Base-by-base conservation (phyloP, 345 rosid species). In the Carallia brachiata region DNA sequence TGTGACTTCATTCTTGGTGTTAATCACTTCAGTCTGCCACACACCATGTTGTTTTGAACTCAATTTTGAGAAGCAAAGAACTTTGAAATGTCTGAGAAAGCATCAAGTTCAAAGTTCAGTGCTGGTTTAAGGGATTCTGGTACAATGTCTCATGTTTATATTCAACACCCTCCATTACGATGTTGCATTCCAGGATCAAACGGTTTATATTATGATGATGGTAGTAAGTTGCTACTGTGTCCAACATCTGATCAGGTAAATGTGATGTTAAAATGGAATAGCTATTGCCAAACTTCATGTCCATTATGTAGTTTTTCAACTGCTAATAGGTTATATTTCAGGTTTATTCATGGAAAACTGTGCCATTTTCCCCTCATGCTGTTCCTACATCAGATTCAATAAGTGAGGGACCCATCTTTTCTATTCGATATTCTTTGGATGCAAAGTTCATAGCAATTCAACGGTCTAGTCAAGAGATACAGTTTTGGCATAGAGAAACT, bases 201-300 rank as follows among this genome's bases (percentile, higher is more conserved):
- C 69, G 88, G 90, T 66, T 85, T 90, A 67, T 89, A 83, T 84
- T 96, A 92, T 74, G 99, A 96, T 76, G 98, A 96, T 79, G 97
- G 90, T 71, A 88, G 82, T 82, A 92, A 87, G 83, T 71, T 89
- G 76, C 83, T 92, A 27, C 78, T 90, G 54, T 79, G 86, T 52
- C 77, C 87, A 56, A 82, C 91, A 53, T 80, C 87, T 70, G 77
- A 78, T 81, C 89, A 90, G 97, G 98, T 90, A 72, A 23, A 55
- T 17, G 4, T 23, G 52, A 47, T 39, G 27, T 66, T 75, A 58
- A 66, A 72, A 39, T 73, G 68, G 28, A 54, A 50, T 37, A 27
- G 34, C 61, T 44, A 2, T 62, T 13, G 31, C 62, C 10, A 31
- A 70, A 47, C 6, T 18, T 50, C 13, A 50, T 56, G 7, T 44